Percentiles rank a stretch among this genome's conserved stretches.
Evolutionary conservation across 345 rosid species (phyloP).

Genomic region (Gossypium rotundifolium): DNA sequence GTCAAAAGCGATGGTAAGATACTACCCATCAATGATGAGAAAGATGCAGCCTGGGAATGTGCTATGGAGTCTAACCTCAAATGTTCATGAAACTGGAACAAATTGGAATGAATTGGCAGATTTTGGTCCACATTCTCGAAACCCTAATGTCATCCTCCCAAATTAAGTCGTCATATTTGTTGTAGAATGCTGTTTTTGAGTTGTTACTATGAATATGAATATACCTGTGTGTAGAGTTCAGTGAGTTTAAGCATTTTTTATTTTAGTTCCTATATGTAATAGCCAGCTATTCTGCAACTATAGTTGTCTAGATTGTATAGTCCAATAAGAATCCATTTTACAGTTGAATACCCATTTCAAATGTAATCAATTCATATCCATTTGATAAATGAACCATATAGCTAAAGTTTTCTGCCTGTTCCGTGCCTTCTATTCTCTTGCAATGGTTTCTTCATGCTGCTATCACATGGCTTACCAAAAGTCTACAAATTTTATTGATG

Average conservation of each 20-base stretch:
- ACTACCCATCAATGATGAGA: slow-evolving; percentile 21
- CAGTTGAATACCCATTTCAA: background rate
- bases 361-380: slow-evolving; percentile 7
- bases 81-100: slow-evolving; percentile 17
- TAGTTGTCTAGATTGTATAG: slow-evolving; percentile 10
- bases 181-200: background rate
- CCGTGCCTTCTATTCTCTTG: background rate
- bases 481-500: background rate
- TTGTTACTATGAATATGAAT: background rate
- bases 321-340: background rate
- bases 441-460: background rate
- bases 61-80: slow-evolving; percentile 65
- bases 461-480: background rate
- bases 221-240: background rate
- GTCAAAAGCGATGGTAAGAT: slow-evolving; percentile 37
- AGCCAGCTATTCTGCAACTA: background rate
- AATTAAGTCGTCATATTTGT: slow-evolving; percentile 19
- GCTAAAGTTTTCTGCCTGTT: background rate
- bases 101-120: slow-evolving; percentile 22
- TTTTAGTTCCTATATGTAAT: background rate
- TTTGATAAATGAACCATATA: background rate
- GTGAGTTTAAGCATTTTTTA: background rate
- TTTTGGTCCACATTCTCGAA: slow-evolving; percentile 39
- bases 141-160: slow-evolving; percentile 43
- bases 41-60: slow-evolving; percentile 21